Evolutionary conservation across 1,139 yeast species (phyloP), one percentile per base, ranked within the genome.

Genomic region (Pichia sp.): DNA sequence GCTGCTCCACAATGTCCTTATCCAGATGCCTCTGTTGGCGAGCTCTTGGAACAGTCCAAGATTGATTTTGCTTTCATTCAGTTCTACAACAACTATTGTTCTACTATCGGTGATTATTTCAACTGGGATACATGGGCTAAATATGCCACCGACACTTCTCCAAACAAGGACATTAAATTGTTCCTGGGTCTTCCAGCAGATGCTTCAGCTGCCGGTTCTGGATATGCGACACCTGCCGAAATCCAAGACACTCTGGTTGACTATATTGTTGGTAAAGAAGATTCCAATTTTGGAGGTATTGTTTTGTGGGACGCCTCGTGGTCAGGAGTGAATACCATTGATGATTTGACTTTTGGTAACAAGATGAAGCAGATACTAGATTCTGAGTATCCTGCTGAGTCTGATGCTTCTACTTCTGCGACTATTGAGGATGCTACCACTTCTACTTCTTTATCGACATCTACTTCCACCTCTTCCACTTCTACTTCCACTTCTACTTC

Each of bases 1-100:
- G 96, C 96, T 51, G 95, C 97, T 52, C 97, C 97, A 29, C 97
- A 90, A 69, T 90, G 97, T 69, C 85, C 82, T 26, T 85, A 81
- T 61, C 97, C 97, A 27, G 97, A 90, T 67, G 87, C 82, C 6
- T 78, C 85, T 39, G 79, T 84, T 39, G 95, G 95, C 50, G 77
- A 79, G 45, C 66, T 84, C 36, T 65, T 90, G 55, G 68, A 69
- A 28, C 66, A 73, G 36, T 77, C 85, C 27, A 71, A 76, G 39
- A 68, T 90, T 52, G 97, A 90, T 65, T 87, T 83, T 65, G 92
- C 92, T 2, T 87, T 85, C 58, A 77, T 90, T 56, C 97, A 90
- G 69, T 90, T 90, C 69, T 90, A 90, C 74, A 90, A 90, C 73
- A 90, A 90, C 66, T 79, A 83, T 63, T 90, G 97, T 66, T 67